Evolutionary conservation across 1,139 yeast genomes (phyloP).

Genomic region (Suhomyces panamericanus): DNA sequence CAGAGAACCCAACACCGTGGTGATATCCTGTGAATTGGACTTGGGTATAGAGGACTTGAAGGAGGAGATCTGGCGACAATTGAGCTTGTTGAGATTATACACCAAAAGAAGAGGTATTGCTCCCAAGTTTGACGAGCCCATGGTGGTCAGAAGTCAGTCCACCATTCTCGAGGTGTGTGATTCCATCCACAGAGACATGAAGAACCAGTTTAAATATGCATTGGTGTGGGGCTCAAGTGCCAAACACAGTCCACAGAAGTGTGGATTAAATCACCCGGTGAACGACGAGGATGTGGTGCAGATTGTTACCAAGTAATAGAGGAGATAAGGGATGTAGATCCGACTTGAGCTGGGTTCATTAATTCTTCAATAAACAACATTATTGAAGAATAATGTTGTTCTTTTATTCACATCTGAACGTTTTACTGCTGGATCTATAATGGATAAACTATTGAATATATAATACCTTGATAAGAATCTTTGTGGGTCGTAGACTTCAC

Average conservation of each 20-base stretch:
- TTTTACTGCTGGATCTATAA: too few species aligned
- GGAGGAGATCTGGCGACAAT: conserved; percentile 90
- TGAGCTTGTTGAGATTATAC: conserved; percentile 75
- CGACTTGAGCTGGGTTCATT: too few species aligned
- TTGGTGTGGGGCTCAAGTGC: conserved; percentile 96
- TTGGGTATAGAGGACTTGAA: conserved; percentile 85
- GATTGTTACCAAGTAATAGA: conserved; percentile 72
- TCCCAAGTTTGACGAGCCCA: conserved; percentile 85
- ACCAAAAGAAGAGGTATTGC: conserved; percentile 79
- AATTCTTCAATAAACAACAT: too few species aligned
- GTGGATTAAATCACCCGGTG: conserved; percentile 81
- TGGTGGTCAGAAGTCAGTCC: conserved; percentile 82
- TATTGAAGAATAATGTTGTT: too few species aligned
- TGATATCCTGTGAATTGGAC: conserved; percentile 86
- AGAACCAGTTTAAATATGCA: conserved; percentile 88
- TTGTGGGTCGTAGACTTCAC: too few species aligned
- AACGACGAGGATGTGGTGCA: conserved; percentile 95
- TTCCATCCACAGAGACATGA: conserved; percentile 88
- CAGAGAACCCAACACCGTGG: conserved; percentile 87
- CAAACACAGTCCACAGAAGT: conserved; percentile 94
- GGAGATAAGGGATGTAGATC: too few species aligned
- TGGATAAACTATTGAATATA: too few species aligned
- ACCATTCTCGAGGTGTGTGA: conserved; percentile 88
- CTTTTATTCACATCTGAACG: too few species aligned
- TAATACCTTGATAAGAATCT: too few species aligned